A percentile compares a stretch with the other conserved stretches of the same genome.
These are phyloP conservation scores for Silene coronaria DNA, from an alignment of 179 eudicot genomes.

Conservation along the genomic window DNA sequence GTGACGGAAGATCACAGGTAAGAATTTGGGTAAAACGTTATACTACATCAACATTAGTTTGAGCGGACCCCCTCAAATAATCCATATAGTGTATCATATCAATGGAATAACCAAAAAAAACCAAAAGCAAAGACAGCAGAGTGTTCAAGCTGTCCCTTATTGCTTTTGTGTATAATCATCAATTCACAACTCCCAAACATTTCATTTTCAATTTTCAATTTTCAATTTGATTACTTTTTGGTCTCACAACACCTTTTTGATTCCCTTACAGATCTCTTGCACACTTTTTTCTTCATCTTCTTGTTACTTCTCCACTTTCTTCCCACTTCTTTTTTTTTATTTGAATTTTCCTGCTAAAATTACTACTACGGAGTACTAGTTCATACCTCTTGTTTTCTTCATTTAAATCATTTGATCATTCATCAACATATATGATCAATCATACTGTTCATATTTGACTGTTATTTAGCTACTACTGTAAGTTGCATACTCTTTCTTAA, in stretches of 20 bases:
- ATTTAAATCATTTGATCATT: conserved; percentile 1
- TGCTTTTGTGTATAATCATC: neutral
- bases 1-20: too few species aligned
- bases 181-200: neutral
- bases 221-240: neutral
- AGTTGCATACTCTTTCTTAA: neutral
- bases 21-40: too few species aligned
- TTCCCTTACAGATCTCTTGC: conserved; percentile 1
- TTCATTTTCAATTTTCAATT: neutral
- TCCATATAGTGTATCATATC: neutral
- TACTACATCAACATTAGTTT: neutral
- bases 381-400: neutral
- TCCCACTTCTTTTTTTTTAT: conserved; percentile 4
- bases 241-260: conserved; percentile 11
- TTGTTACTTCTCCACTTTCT: neutral
- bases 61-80: neutral
- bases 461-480: conserved; percentile 16
- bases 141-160: neutral
- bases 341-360: neutral
- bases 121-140: neutral
- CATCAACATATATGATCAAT: neutral
- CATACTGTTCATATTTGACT: too few species aligned
- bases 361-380: neutral
- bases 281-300: neutral
- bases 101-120: neutral